Percentiles rank a stretch among this genome's conserved stretches.
Evolutionary conservation across 495 filamentous ascomycete species (phyloP).

Genomic region (Aspergillus nanangensis): DNA sequence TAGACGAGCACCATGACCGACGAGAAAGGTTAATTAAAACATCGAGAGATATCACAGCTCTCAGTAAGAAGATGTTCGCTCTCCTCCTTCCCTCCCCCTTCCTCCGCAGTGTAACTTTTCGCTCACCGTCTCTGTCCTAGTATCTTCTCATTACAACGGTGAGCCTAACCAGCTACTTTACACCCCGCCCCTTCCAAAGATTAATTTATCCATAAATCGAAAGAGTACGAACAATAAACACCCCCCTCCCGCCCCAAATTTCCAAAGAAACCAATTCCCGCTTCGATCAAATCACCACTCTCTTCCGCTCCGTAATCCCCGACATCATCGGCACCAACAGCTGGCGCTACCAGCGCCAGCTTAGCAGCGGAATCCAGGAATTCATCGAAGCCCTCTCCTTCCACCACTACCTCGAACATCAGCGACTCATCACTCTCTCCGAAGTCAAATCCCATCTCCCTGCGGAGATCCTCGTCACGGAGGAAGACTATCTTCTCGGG

Average conservation of each 20-base stretch:
- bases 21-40: slow-evolving; percentile 85
- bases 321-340: slow-evolving; percentile 75
- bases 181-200: slow-evolving; percentile 1
- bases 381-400: slow-evolving; percentile 86
- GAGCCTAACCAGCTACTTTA: slow-evolving; percentile 19
- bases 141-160: slow-evolving; percentile 93
- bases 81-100: neutral
- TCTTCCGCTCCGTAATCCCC: slow-evolving; percentile 59
- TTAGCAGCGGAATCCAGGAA: slow-evolving; percentile 80
- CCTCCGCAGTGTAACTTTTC: neutral
- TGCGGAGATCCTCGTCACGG: slow-evolving; percentile 56
- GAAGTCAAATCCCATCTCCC: slow-evolving; percentile 52
- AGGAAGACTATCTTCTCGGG: slow-evolving; percentile 85
- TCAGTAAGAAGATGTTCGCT: slow-evolving; percentile 93
- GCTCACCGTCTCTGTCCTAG: slow-evolving; percentile 19
- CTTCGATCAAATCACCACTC: slow-evolving; percentile 60
- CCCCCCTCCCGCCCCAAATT: slow-evolving; percentile 60
- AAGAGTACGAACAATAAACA: slow-evolving; percentile 39
- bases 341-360: slow-evolving; percentile 75
- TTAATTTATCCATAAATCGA: slow-evolving; percentile 5
- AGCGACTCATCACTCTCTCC: slow-evolving; percentile 63
- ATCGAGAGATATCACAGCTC: slow-evolving; percentile 82
- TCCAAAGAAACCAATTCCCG: slow-evolving; percentile 59
- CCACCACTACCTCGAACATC: slow-evolving; percentile 77
- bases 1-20: slow-evolving; percentile 92